Evolutionary conservation across 257 asterid species (phyloP).

Genomic region (Phtheirospermum japonicum): DNA sequence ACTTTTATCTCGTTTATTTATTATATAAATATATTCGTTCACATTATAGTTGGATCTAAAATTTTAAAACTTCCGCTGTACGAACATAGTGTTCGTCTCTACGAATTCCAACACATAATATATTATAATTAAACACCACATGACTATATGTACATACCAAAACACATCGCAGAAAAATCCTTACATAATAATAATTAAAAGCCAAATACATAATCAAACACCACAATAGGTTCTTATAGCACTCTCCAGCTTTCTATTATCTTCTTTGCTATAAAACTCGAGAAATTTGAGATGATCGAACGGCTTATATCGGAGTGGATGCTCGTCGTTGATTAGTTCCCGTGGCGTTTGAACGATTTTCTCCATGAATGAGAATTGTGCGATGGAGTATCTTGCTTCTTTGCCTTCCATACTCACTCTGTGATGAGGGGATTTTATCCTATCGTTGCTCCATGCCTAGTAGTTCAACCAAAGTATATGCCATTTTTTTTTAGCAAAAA

Average conservation of each 20-base stretch:
- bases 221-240: slow-evolving; percentile 66
- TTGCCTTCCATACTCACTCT: slow-evolving; percentile 60
- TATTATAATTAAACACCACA: no score
- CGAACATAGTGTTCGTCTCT: no score
- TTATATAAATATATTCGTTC: no score
- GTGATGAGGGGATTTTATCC: slow-evolving; percentile 61
- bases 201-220: slow-evolving; percentile 27
- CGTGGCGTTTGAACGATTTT: slow-evolving; percentile 49
- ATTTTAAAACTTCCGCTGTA: no score
- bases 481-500: not conserved
- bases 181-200: no score
- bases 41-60: no score
- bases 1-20: no score
- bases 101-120: no score
- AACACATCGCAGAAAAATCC: no score
- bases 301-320: slow-evolving; percentile 51
- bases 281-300: slow-evolving; percentile 62
- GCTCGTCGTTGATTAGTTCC: slow-evolving; percentile 55
- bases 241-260: slow-evolving; percentile 56
- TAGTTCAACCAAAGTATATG: not conserved
- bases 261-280: slow-evolving; percentile 57
- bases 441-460: slow-evolving; percentile 75
- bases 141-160: no score
- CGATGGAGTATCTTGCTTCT: slow-evolving; percentile 56
- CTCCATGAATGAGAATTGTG: slow-evolving; percentile 72